These are phyloP conservation scores for Carex littledalei DNA, from an alignment of 176 grass and related monocot species.

Conservation along the genomic window DNA sequence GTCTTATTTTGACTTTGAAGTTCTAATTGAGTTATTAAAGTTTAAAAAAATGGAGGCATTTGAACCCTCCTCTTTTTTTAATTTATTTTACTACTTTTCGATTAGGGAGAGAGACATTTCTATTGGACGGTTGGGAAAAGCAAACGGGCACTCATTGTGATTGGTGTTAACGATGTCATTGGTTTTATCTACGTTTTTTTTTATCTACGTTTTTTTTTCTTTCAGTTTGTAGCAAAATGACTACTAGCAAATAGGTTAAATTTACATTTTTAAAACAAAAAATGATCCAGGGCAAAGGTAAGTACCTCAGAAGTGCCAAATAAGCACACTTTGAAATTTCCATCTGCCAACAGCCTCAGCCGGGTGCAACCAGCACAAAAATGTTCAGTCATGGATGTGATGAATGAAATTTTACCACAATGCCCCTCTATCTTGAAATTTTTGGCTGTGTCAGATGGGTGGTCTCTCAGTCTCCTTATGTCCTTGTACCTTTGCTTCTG, in stretches of 20 bases:
- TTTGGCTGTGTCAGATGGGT: slow-evolving; percentile 86
- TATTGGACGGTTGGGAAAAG: background rate
- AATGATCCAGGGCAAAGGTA: background rate
- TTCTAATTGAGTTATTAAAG: too few species aligned
- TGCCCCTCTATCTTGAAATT: slow-evolving; percentile 84
- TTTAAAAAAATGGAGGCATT: too few species aligned
- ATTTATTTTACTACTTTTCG: background rate
- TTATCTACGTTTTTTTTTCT: background rate
- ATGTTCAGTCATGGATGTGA: slow-evolving; percentile 96
- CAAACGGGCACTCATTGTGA: background rate
- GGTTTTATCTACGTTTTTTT: background rate
- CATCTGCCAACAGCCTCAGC: slow-evolving; percentile 81
- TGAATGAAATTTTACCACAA: slow-evolving; percentile 88
- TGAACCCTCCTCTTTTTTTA: background rate
- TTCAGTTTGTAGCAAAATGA: slow-evolving; percentile 15
- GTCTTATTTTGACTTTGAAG: too few species aligned
- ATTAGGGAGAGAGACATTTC: background rate
- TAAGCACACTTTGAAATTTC: slow-evolving; percentile 95
- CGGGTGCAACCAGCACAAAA: slow-evolving; percentile 97
- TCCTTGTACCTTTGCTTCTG: slow-evolving; percentile 59
- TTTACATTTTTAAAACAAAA: background rate
- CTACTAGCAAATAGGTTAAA: background rate
- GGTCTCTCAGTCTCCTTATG: slow-evolving; percentile 77
- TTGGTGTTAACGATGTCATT: background rate
- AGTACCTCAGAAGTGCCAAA: slow-evolving; percentile 96